Percentiles rank a stretch among this genome's conserved stretches.
Evolutionary conservation across 2,329 filamentous ascomycete genomes (phyloP).

Genomic region (Arthrobotrys entomopaga): DNA sequence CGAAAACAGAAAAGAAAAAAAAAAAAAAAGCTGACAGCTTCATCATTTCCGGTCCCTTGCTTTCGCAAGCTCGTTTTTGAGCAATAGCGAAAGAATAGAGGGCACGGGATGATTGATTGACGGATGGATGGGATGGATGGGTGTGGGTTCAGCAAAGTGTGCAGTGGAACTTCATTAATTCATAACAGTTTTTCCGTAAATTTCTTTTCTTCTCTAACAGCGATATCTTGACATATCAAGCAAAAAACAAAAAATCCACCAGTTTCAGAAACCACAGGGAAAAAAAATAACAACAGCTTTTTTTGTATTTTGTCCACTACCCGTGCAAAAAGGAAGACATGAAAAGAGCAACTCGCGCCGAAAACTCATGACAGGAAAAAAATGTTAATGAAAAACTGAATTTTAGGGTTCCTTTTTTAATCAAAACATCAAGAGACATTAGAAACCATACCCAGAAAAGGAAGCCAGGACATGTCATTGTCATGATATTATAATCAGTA

Average conservation of each 20-base stretch:
- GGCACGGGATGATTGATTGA: slow-evolving; percentile 12
- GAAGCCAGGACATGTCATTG: slow-evolving; percentile 48
- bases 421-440: slow-evolving; percentile 13
- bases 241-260: slow-evolving; percentile 12
- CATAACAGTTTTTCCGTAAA: slow-evolving; percentile 28
- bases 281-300: slow-evolving; percentile 21
- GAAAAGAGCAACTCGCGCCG: slow-evolving; percentile 27
- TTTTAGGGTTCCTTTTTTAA: slow-evolving; percentile 42
- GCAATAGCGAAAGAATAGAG: slow-evolving; percentile 12
- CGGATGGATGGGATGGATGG: too few species aligned
- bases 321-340: slow-evolving; percentile 22
- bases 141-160: slow-evolving; percentile 31
- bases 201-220: slow-evolving; percentile 26
- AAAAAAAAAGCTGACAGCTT: slow-evolving; percentile 36
- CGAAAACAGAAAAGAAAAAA: slow-evolving; percentile 30
- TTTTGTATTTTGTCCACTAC: slow-evolving; percentile 36
- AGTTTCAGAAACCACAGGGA: not conserved
- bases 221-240: slow-evolving; percentile 21
- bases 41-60: slow-evolving; percentile 38
- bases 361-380: not conserved
- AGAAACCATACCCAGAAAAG: slow-evolving; percentile 45
- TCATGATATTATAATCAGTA: slow-evolving; percentile 54
- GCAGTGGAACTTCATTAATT: slow-evolving; percentile 47
- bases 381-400: slow-evolving; percentile 3
- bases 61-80: slow-evolving; percentile 39